Conservation (phyloP, 2,329 filamentous ascomycete genomes). For the Trichoderma sp. region DNA sequence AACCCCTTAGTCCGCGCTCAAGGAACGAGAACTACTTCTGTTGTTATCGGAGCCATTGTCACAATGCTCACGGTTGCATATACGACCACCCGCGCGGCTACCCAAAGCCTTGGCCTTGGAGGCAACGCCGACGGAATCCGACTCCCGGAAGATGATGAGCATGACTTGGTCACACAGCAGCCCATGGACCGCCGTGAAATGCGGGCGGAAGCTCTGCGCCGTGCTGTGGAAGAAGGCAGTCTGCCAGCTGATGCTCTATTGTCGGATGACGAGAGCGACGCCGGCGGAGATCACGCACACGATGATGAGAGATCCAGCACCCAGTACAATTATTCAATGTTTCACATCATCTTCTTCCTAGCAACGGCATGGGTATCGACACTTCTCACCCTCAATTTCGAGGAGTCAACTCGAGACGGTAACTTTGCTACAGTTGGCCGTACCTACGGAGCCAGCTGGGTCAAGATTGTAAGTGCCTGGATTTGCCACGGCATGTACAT, state of each 20-base stretch:
- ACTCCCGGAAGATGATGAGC: slow-evolving; percentile 74
- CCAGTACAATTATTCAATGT: slow-evolving; percentile 94
- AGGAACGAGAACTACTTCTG: slow-evolving; percentile 85
- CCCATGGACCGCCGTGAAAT: slow-evolving; percentile 82
- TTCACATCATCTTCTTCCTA: slow-evolving; percentile 97
- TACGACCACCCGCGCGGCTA: slow-evolving; percentile 94
- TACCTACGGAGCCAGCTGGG: slow-evolving; percentile 97
- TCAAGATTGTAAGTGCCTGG: slow-evolving; percentile 98
- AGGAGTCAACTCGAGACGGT: slow-evolving; percentile 62
- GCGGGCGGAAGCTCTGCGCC: slow-evolving; percentile 86
- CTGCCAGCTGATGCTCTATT: slow-evolving; percentile 88
- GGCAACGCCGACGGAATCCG: slow-evolving; percentile 56
- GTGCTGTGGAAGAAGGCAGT: slow-evolving; percentile 89
- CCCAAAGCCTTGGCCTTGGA: slow-evolving; percentile 79
- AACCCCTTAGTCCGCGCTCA: slow-evolving; percentile 88
- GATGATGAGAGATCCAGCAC: slow-evolving; percentile 89
- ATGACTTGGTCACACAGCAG: slow-evolving; percentile 86
- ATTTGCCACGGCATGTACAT: slow-evolving; percentile 92
- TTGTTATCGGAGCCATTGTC: slow-evolving; percentile 90
- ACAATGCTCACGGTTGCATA: slow-evolving; percentile 98
- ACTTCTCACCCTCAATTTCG: slow-evolving; percentile 75
- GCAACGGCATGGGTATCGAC: slow-evolving; percentile 96
- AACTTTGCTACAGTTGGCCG: slow-evolving; percentile 92
- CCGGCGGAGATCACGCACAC: slow-evolving; percentile 64
- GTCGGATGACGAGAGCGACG: slow-evolving; percentile 70